Percentiles rank a stretch among this genome's conserved stretches.
These are phyloP conservation scores for Cochlearia excelsa DNA, from an alignment of 345 rosid genomes.

Conservation along the genomic window DNA sequence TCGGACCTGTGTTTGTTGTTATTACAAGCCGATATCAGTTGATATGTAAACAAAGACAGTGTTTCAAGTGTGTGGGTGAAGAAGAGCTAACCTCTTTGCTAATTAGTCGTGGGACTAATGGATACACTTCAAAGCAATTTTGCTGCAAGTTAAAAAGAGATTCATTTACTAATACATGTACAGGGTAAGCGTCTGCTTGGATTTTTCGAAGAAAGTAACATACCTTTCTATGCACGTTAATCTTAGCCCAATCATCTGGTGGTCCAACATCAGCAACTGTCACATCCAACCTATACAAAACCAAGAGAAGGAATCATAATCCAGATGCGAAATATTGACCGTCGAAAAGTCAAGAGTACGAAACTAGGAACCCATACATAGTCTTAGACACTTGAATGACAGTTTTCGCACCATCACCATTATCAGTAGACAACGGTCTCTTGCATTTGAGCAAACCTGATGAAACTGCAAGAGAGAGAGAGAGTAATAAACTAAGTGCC, in stretches of 20 bases:
- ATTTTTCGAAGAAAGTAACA: slow-evolving; percentile 3
- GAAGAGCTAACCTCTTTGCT: slow-evolving; percentile 71
- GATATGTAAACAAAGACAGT: no score
- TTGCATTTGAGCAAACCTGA: slow-evolving; percentile 80
- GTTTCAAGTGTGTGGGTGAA: not conserved
- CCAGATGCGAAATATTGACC: not conserved
- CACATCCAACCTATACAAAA: slow-evolving; percentile 46
- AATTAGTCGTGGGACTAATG: slow-evolving; percentile 85
- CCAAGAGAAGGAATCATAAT: not conserved
- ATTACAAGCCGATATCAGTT: not conserved
- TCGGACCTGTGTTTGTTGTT: slow-evolving; percentile 53
- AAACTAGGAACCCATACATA: slow-evolving; percentile 46
- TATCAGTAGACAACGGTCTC: slow-evolving; percentile 46
- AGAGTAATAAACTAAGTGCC: slow-evolving; percentile 14
- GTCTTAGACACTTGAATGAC: slow-evolving; percentile 49
- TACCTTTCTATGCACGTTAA: slow-evolving; percentile 74
- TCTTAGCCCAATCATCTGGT: slow-evolving; percentile 96
- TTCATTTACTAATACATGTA: not conserved
- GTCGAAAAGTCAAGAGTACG: not conserved
- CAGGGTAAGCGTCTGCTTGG: slow-evolving; percentile 6
- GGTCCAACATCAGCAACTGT: slow-evolving; percentile 76
- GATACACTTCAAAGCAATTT: slow-evolving; percentile 89
- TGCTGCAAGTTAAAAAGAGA: slow-evolving; percentile 39
- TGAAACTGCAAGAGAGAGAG: slow-evolving; percentile 13
- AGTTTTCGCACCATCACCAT: slow-evolving; percentile 35